Evolutionary conservation across 441 rosid species (phyloP), one percentile per base, ranked within the genome.

Genomic region (Syzygium malaccense): DNA sequence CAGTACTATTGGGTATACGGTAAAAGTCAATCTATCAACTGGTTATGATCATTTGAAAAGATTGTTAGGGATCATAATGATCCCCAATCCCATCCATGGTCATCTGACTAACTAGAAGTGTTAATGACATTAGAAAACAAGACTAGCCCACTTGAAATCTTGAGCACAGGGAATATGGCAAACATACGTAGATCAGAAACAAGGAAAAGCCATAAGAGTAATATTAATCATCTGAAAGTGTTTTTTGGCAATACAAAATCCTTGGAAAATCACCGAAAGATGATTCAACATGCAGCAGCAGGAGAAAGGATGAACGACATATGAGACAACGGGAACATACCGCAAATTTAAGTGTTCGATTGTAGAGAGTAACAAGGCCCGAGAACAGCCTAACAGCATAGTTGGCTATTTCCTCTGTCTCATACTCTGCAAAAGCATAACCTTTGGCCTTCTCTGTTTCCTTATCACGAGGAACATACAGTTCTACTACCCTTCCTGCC

Each of bases 381-480:
- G 98, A 92, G 93, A 96, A 98, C 64, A 98, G 98, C 94, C 92
- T 95, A 55, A 97, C 96, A 49, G 99, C 98, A 91, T 98, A 97
- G 33, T 97, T 96, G 3, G 99, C 99, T 89, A 96, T 91, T 88
- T 97, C 97, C 88, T 95, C 96, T 28, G 96, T 37, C 87, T 98
- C 99, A 49, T 95, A 98, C 92, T 95, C 97, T 5, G 96, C 99
- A 87, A 98, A 98, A 0, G 99, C 99, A 88, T 89, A 97, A 18
- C 99, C 98, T 94, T 95, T 97, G 49, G 97, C 97, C 89, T 88
- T 94, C 87, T 96, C 98, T 23, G 98, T 97, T 90, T 95, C 98
- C 89, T 92, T 94, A 87, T 97, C 99, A 32, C 95, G 94, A 85
- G 98, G 99, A 53, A 97, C 93, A 91, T 96, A 91, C 88, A 98